Percentiles rank a stretch among this genome's conserved stretches.
These are phyloP conservation scores for Nemania sp. DNA, from an alignment of 2,329 filamentous ascomycete species.

Conservation along the genomic window DNA sequence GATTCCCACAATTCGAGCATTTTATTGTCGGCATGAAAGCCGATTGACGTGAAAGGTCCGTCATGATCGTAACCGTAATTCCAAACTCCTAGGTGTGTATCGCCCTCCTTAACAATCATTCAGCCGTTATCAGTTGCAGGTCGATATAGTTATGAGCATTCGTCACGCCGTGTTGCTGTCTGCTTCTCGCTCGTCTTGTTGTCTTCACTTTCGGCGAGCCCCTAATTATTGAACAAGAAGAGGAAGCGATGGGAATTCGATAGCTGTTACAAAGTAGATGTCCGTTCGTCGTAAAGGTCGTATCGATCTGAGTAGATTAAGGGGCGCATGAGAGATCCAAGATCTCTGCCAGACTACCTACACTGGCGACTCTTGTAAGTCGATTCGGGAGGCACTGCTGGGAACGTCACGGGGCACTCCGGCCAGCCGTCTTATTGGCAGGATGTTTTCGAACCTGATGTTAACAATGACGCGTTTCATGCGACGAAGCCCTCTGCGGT, in stretches of 20 bases:
- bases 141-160: conserved; percentile 25
- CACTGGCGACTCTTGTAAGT: conserved; percentile 18
- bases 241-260: neutral
- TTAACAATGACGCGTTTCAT: conserved; percentile 10
- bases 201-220: too few relatives aligned
- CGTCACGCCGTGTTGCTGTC: conserved; percentile 15
- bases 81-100: conserved; percentile 19
- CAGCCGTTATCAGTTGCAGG: conserved; percentile 20
- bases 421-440: conserved; percentile 22
- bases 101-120: conserved; percentile 25
- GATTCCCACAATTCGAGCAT: conserved; percentile 77
- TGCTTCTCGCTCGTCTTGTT: conserved; percentile 6
- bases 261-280: neutral
- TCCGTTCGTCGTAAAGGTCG: conserved; percentile 11
- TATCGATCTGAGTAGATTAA: conserved; percentile 4
- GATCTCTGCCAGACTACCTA: conserved; percentile 17
- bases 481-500: neutral
- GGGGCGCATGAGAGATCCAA: conserved; percentile 16
- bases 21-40: conserved; percentile 82
- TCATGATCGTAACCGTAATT: conserved; percentile 46
- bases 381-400: conserved; percentile 21
- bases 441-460: conserved; percentile 18
- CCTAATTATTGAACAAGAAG: neutral
- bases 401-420: conserved; percentile 11
- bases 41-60: conserved; percentile 60